Percentiles rank a stretch among this genome's conserved stretches.
phyloP scores from a whole-genome alignment of 1,139 yeast species.

The Diutina sp. region DNA sequence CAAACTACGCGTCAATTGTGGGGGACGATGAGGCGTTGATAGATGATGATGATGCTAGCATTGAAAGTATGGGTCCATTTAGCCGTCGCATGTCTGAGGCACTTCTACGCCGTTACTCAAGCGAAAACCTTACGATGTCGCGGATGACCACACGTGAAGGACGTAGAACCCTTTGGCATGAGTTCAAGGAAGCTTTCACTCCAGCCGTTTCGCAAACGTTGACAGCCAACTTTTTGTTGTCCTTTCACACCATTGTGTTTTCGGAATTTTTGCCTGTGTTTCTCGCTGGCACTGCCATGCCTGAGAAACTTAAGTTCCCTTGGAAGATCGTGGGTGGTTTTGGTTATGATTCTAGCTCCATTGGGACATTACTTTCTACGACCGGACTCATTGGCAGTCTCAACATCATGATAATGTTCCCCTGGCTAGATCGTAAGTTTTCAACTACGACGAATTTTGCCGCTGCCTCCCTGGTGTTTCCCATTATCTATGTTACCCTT shows the following conservation, averaged over 20 bases:
- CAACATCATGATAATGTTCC: slow-evolving; percentile 7
- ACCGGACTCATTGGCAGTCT: slow-evolving; percentile 9
- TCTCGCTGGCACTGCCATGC: slow-evolving; percentile 32
- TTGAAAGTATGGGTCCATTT: neutral
- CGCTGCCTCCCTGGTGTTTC: neutral
- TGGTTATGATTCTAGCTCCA: slow-evolving; percentile 16
- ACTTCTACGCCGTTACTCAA: neutral
- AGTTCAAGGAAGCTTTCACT: slow-evolving; percentile 9
- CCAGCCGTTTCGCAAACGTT: slow-evolving; percentile 29
- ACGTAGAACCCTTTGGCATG: neutral
- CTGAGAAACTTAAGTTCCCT: slow-evolving; percentile 24
- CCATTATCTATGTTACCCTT: neutral
- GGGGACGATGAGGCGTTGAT: neutral
- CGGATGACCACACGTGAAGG: neutral
- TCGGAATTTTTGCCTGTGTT: slow-evolving; percentile 50
- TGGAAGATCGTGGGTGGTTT: slow-evolving; percentile 9
- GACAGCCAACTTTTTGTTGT: slow-evolving; percentile 27
- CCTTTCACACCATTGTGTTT: slow-evolving; percentile 39
- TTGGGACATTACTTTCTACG: slow-evolving; percentile 9
- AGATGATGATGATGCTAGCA: neutral
- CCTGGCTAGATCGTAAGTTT: slow-evolving; percentile 7
- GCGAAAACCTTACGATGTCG: neutral
- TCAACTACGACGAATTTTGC: slow-evolving; percentile 4
- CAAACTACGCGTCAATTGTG: neutral
- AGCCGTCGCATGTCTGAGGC: neutral